Evolutionary conservation across 106 monocot species (phyloP).

Genomic region (Platanthera zijinensis): DNA sequence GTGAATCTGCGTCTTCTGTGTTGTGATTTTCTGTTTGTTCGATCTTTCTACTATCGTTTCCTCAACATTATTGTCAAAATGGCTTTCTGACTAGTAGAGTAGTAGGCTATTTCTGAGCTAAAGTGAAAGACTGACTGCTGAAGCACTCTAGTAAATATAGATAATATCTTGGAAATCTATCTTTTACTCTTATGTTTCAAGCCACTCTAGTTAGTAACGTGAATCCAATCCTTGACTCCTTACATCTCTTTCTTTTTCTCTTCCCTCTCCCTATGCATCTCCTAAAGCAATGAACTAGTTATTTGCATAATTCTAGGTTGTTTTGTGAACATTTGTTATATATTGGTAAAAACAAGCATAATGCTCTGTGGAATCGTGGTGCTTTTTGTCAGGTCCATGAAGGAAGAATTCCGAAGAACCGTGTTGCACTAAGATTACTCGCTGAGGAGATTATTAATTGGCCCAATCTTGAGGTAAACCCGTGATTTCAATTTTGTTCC

Average conservation of each 20-base stretch:
- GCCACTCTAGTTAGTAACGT: too few relatives aligned
- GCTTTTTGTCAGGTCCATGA: slow-evolving; percentile 48
- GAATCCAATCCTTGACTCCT: not conserved
- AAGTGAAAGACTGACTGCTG: too few relatives aligned
- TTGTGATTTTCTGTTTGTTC: too few relatives aligned
- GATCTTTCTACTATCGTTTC: too few relatives aligned
- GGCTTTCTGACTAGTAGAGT: not conserved
- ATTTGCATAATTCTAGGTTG: not conserved
- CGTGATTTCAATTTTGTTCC: not conserved
- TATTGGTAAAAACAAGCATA: not conserved
- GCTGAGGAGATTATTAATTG: slow-evolving; percentile 85
- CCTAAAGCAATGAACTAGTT: not conserved
- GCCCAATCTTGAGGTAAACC: slow-evolving; percentile 87
- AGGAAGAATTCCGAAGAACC: slow-evolving; percentile 71
- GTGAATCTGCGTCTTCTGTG: too few relatives aligned
- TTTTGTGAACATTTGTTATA: not conserved
- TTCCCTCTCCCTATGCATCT: not conserved
- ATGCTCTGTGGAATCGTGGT: not conserved
- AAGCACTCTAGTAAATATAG: too few relatives aligned
- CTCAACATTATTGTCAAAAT: not conserved
- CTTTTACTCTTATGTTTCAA: too few relatives aligned
- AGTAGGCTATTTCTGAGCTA: too few relatives aligned
- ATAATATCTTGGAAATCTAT: too few relatives aligned
- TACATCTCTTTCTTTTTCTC: not conserved
- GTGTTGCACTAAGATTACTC: slow-evolving; percentile 59